phyloP scores from a whole-genome alignment of 495 filamentous ascomycete genomes.

The Neurospora hispaniola region DNA sequence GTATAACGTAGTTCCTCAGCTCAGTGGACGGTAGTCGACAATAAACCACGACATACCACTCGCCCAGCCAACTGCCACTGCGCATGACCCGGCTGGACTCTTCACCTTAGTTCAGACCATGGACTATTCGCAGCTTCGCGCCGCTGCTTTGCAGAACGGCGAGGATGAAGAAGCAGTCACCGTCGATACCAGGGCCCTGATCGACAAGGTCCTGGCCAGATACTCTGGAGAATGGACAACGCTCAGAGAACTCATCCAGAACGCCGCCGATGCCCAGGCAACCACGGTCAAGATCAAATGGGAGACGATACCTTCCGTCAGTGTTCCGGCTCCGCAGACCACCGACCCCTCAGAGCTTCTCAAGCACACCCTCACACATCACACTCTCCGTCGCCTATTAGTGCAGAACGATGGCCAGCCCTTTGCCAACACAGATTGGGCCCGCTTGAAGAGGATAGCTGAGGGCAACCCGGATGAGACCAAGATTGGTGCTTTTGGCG shows the following conservation, averaged over 20 bases:
- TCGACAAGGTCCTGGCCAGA: conserved; percentile 91
- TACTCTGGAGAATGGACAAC: conserved; percentile 90
- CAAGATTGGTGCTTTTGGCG: conserved; percentile 97
- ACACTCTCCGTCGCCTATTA: conserved; percentile 70
- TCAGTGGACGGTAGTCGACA: background rate
- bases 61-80: background rate
- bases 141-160: conserved; percentile 74
- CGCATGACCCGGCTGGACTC: background rate
- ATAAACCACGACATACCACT: background rate
- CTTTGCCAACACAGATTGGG: conserved; percentile 86
- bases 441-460: conserved; percentile 85
- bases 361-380: conserved; percentile 71
- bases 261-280: conserved; percentile 90
- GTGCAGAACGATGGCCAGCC: conserved; percentile 84
- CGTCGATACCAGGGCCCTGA: conserved; percentile 90
- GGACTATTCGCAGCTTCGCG: conserved; percentile 74
- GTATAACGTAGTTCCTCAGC: background rate
- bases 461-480: conserved; percentile 98
- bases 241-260: conserved; percentile 90
- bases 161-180: conserved; percentile 96
- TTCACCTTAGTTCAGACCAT: conserved; percentile 23
- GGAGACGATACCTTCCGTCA: conserved; percentile 74
- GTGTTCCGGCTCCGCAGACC: conserved; percentile 57
- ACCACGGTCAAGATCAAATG: conserved; percentile 82
- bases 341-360: conserved; percentile 58